Conservation (phyloP, 768 basidiomycete genomes). For the Lactarius deliciosus region DNA sequence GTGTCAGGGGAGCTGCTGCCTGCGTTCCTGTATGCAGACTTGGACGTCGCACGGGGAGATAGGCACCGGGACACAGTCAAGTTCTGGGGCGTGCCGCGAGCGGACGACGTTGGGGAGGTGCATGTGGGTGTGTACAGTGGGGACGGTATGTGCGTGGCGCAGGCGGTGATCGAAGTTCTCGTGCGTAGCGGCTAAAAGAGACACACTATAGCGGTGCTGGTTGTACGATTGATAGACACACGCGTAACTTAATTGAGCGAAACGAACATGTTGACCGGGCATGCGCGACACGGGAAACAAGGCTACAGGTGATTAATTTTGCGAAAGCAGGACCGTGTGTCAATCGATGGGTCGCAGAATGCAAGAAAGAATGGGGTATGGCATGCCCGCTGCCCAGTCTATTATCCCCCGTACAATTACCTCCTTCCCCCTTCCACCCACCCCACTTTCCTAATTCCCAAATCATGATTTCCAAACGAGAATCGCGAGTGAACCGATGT, state of each 20-base stretch:
- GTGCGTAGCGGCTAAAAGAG: slow-evolving; percentile 21
- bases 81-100: slow-evolving; percentile 30
- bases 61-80: slow-evolving; percentile 28
- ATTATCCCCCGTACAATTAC: slow-evolving; percentile 10
- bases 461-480: slow-evolving; percentile 89
- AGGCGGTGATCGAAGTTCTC: slow-evolving; percentile 30
- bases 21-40: slow-evolving; percentile 28
- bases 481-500: slow-evolving; percentile 88
- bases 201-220: slow-evolving; percentile 15
- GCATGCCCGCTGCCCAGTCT: slow-evolving; percentile 14
- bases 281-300: slow-evolving; percentile 3
- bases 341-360: slow-evolving; percentile 13
- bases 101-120: slow-evolving; percentile 29
- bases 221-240: slow-evolving; percentile 14
- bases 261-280: slow-evolving; percentile 15
- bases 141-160: slow-evolving; percentile 25
- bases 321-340: slow-evolving; percentile 12
- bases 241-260: background rate
- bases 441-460: background rate
- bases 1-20: slow-evolving; percentile 25
- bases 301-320: slow-evolving; percentile 4
- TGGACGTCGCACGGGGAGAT: slow-evolving; percentile 23
- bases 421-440: background rate
- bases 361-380: slow-evolving; percentile 12
- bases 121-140: slow-evolving; percentile 25